Conservation (phyloP, 2,329 filamentous ascomycete species). For the Aspergillus thermomutatus region DNA sequence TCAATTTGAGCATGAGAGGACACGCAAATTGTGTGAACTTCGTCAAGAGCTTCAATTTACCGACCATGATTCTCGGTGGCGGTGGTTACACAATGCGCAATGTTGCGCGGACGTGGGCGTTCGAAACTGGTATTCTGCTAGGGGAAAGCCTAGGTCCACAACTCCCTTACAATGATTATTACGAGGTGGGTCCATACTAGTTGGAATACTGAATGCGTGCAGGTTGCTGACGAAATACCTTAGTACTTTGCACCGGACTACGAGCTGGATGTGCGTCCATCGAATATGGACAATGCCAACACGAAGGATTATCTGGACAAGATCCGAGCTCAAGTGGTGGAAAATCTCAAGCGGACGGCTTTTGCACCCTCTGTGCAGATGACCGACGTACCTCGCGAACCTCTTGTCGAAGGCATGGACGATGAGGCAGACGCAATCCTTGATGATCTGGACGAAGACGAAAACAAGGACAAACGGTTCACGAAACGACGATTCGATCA, state of each 20-base stretch:
- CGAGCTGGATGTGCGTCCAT: constrained; percentile 65
- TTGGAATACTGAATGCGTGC: background rate
- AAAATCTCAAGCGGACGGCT: constrained; percentile 63
- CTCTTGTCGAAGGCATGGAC: constrained; percentile 54
- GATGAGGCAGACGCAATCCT: constrained; percentile 64
- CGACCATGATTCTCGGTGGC: constrained; percentile 63
- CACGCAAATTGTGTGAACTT: constrained; percentile 69
- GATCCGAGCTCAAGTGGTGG: constrained; percentile 63
- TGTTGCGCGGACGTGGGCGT: constrained; percentile 60
- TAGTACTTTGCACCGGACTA: constrained; percentile 68
- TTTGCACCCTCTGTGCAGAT: constrained; percentile 63
- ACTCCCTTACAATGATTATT: constrained; percentile 97
- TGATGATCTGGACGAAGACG: constrained; percentile 75
- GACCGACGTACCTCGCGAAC: constrained; percentile 59
- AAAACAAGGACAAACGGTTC: constrained; percentile 77
- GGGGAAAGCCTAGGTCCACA: constrained; percentile 75
- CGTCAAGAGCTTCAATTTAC: constrained; percentile 65
- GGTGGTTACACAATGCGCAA: constrained; percentile 70
- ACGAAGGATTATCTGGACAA: constrained; percentile 66
- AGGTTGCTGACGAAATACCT: constrained; percentile 2
- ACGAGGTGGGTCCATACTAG: constrained; percentile 52
- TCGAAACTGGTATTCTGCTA: constrained; percentile 76
- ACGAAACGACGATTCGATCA: constrained; percentile 82
- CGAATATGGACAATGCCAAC: constrained; percentile 71
- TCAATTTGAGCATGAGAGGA: constrained; percentile 68